Conservation (phyloP, 352 stramenopile genomes). For the Saprolegnia diclina region DNA sequence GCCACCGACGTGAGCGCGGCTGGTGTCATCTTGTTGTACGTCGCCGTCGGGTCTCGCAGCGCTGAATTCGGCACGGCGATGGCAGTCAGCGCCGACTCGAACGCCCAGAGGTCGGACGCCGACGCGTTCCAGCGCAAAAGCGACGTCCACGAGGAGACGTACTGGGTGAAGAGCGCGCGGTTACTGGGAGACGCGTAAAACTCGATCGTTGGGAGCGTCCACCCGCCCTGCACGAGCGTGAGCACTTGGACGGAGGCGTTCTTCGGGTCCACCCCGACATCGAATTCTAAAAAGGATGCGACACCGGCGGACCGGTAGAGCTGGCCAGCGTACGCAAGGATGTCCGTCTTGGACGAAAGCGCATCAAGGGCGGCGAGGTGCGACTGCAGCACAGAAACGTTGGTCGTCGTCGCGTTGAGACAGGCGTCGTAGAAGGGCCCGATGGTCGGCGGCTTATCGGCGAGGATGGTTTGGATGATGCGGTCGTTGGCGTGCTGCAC, state of each 20-base stretch:
- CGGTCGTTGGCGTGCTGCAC: constrained; percentile 47
- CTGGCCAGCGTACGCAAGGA: constrained; percentile 42
- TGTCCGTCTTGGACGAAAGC: constrained; percentile 34
- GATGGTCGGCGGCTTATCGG: constrained; percentile 47
- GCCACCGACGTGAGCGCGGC: too few relatives aligned
- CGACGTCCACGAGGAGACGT: constrained; percentile 34
- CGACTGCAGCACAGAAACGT: constrained; percentile 38
- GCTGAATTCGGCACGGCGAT: constrained; percentile 87
- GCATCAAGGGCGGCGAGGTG: constrained; percentile 37
- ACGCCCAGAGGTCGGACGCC: constrained; percentile 62
- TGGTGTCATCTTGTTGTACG: constrained; percentile 45
- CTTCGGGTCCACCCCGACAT: constrained; percentile 38
- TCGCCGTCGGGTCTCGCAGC: constrained; percentile 77
- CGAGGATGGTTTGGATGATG: constrained; percentile 45
- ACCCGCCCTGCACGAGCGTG: constrained; percentile 42
- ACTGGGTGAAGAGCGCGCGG: constrained; percentile 4
- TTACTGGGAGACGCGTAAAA: constrained; percentile 46
- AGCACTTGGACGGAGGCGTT: constrained; percentile 44
- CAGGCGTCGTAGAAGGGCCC: constrained; percentile 53
- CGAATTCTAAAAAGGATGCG: constrained; percentile 44
- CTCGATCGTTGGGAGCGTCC: constrained; percentile 47
- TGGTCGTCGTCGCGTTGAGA: constrained; percentile 38
- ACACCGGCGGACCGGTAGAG: constrained; percentile 48
- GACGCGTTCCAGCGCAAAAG: constrained; percentile 44
- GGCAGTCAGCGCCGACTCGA: constrained; percentile 77